Base-by-base conservation (phyloP, 1,139 yeast species). In the Yamadazyma dushanensis region DNA sequence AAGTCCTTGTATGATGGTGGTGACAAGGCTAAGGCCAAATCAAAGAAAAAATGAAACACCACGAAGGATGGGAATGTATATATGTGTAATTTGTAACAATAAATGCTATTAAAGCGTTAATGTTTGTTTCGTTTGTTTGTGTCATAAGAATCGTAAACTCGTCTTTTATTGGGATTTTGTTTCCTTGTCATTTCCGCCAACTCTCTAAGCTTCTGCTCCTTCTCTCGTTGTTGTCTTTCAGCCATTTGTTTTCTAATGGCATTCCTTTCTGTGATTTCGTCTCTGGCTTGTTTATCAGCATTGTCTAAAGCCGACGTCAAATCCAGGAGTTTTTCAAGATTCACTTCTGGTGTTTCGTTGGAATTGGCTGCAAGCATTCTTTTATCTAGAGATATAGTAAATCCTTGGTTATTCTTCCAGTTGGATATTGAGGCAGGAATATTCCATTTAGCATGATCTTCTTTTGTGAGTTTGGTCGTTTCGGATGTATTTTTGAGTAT, bases 371-470 rank as follows among this genome's bases (percentile, higher is more conserved):
- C 81, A 4, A 83, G 77, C 44, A 84, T 66, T 41, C 97, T 67
- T 52, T 85, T 84, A 38, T 89, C 96, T 30, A 92, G 60, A 0
- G 86, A 80, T 32, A 90, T 83, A 1, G 96, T 80, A 56, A 82
- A 89, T 3, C 98, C 97, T 47, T 85, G 84, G 17, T 92, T 88
- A 56, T 92, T 92, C 58, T 90, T 90, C 98, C 98, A 92, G 57
- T 88, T 89, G 1, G 97, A 90, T 1, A 92, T 77, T 1, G 95
- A 89, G 0, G 96, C 83, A 0, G 98, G 97, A 19, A 92, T 88
- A 34, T 75, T 73, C 97, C 97, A 92, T 42, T 79, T 76, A 24
- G 76, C 80, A 41, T 81, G 83, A 40, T 89, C 96, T 48, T 83
- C 88, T 26, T 80, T 79, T 0, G 92, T 76, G n/a, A 84, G 57